Evolutionary conservation across 2,329 filamentous ascomycete species (phyloP).

Genomic region (Ophiostoma perfectum): DNA sequence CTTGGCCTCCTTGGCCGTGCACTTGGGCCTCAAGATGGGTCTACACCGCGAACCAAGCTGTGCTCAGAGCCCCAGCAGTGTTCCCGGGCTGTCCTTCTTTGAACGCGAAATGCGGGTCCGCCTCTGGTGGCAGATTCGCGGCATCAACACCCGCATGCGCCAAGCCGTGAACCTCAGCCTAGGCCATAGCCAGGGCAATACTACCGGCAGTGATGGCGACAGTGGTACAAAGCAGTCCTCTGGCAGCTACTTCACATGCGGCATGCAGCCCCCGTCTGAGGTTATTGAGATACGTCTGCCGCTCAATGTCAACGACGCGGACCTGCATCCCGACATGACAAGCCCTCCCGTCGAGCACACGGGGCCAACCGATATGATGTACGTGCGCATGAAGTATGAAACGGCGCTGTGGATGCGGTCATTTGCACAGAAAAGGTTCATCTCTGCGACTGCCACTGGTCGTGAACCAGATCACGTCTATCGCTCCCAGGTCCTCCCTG

Average conservation of each 20-base stretch:
- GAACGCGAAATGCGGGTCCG: constrained; percentile 50
- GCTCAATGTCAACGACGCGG: constrained; percentile 52
- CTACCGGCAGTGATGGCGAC: neutral
- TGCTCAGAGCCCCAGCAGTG: constrained; percentile 22
- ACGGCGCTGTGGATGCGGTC: constrained; percentile 29
- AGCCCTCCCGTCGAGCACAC: constrained; percentile 43
- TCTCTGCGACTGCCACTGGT: no score
- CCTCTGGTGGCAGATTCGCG: constrained; percentile 52
- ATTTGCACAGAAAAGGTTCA: constrained; percentile 20
- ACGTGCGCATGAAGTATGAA: constrained; percentile 33
- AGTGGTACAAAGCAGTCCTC: neutral
- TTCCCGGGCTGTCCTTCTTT: constrained; percentile 46
- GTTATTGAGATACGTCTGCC: constrained; percentile 46
- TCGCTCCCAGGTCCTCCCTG: no score
- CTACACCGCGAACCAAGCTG: constrained; percentile 34
- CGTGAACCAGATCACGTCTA: no score
- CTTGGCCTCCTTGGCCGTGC: constrained; percentile 27
- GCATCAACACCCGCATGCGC: constrained; percentile 42
- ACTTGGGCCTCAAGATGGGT: constrained; percentile 34
- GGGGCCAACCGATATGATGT: constrained; percentile 55
- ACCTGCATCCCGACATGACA: constrained; percentile 45
- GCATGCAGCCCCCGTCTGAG: constrained; percentile 36
- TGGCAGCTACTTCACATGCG: constrained; percentile 14
- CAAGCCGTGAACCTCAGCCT: neutral
- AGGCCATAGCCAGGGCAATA: neutral